Evolutionary conservation across 2,329 filamentous ascomycete species (phyloP), one percentile per base, ranked within the genome.

Genomic region (Akanthomyces uredinophilus): DNA sequence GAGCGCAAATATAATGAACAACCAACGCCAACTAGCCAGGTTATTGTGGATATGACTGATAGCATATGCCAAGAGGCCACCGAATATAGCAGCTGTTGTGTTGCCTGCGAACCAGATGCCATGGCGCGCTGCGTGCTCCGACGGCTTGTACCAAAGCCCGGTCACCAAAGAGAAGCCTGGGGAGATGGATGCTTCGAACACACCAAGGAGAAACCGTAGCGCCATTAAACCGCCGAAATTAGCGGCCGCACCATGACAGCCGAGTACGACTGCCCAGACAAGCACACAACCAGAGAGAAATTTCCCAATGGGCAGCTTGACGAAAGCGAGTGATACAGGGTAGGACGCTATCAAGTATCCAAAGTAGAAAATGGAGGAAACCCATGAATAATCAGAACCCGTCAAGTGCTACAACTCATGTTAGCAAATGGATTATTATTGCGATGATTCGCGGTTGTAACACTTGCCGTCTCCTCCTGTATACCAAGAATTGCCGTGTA

Each of bases 351-450:
- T 59, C 4, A 82, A 68, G 60, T 82, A 82, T 1, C 78, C 79
- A 65, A 82, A 79, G 68, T 81, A 81, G 61, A 81, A 81, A 68
- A 81, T 77, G 22, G 68, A 77, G 0, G 74, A 71, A 1, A 79
- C 71, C 78, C 80, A 82, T 44, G 77, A 77, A 63, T 81, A 82
- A 53, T 84, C 73, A 61, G 80, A 63, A 1, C 66, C 66, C 3
- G 62, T 35, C 1, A 67, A 62, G 16, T 65, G 22, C 65, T 66
- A 20, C 32, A 6, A 50, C 10, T 20, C 8, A 20, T 5, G 29
- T 24, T 5, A 57, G 49, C 18, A 35, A 32, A 29, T 10, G 3
- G 29, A 24, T 8, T 14, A 43, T 1, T 10, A 20, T 37, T 37
- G 7, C 32, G 32, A 13, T 13, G 32, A 10, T 5, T 37, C 11